Evolutionary conservation across 129 eudicot species (phyloP), one percentile per base, ranked within the genome.

Genomic region (Flaveria bidentis): DNA sequence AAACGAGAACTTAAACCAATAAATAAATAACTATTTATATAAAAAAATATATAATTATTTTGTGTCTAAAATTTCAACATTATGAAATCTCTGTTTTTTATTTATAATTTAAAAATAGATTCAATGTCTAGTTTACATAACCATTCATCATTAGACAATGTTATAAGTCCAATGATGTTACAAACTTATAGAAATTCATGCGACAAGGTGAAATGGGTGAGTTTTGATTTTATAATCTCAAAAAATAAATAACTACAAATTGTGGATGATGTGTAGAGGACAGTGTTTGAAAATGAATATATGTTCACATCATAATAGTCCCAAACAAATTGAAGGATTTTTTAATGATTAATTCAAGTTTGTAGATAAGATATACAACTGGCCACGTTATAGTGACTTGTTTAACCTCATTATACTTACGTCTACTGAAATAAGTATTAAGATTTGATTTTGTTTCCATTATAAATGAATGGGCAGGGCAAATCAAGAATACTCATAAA

Each of bases 301-400:
- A 30, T 1, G 45, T 67, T 57, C 8, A 15, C 67, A 20, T 53
- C 55, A 66, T 20, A 30, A 20, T n/a, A 63, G 67, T 14, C 44
- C 73, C 80, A 76, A 76, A 76, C 18, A 76, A 50, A 66, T 65
- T 39, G 45, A 66, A 11, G 57, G 5, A 50, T 51, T 33, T 66
- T 25, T 75, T 61, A 44, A 30, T 36, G 9, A 41, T 20, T 16
- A 52, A 72, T 3, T 4, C 2, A 52, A 67, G 17, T 41, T 76
- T 67, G 57, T 50, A 76, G 81, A 77, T 52, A 41, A 41, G 22
- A 57, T 33, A 76, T 76, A 76, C 46, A 76, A 70, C 68, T 77
- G 81, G 81, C 81, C 75, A 77, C 81, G 81, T 77, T 77, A 16
- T 56, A 52, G 58, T 67, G 81, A 77, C 68, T 67, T 55, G 74